Conservation (phyloP, 2,329 filamentous ascomycete genomes). For the Alternaria arborescens region DNA sequence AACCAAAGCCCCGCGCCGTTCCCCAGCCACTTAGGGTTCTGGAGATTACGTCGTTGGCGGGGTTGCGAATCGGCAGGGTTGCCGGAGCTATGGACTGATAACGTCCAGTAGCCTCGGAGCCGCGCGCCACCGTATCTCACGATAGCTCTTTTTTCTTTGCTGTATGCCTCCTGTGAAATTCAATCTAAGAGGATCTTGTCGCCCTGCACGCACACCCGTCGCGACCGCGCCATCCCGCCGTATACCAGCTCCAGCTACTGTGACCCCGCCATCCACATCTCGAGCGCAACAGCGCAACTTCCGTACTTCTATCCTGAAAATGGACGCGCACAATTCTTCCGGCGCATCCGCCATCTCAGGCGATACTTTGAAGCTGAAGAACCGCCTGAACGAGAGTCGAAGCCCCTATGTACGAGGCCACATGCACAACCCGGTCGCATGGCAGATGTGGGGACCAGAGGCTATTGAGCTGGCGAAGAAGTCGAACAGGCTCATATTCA, state of each 20-base stretch:
- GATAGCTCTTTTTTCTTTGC: not conserved
- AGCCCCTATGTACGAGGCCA: slow-evolving; percentile 78
- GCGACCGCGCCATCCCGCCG: slow-evolving; percentile 12
- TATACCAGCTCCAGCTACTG: slow-evolving; percentile 8
- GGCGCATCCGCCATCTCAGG: slow-evolving; percentile 19
- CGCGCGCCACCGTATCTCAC: slow-evolving; percentile 7
- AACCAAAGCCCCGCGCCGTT: not conserved
- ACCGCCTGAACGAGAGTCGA: slow-evolving; percentile 67
- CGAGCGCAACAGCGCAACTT: slow-evolving; percentile 34
- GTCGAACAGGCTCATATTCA: slow-evolving; percentile 87
- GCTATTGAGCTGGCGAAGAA: slow-evolving; percentile 78
- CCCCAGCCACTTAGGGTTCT: slow-evolving; percentile 13
- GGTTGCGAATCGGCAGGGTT: slow-evolving; percentile 14
- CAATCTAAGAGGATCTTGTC: slow-evolving; percentile 38
- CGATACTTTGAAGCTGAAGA: slow-evolving; percentile 56
- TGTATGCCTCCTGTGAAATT: slow-evolving; percentile 45
- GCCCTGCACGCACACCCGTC: slow-evolving; percentile 20
- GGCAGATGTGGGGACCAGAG: slow-evolving; percentile 87
- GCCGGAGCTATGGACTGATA: slow-evolving; percentile 14
- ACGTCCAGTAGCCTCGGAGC: slow-evolving; percentile 14
- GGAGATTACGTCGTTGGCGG: slow-evolving; percentile 26
- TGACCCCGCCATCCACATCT: slow-evolving; percentile 19
- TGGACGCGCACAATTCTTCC: slow-evolving; percentile 39
- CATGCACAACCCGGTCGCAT: slow-evolving; percentile 82
- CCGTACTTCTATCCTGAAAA: slow-evolving; percentile 39